A percentile compares a stretch with the other conserved stretches of the same genome.
phyloP scores from a whole-genome alignment of 305 asterid genomes.

The Solanum hybrid region DNA sequence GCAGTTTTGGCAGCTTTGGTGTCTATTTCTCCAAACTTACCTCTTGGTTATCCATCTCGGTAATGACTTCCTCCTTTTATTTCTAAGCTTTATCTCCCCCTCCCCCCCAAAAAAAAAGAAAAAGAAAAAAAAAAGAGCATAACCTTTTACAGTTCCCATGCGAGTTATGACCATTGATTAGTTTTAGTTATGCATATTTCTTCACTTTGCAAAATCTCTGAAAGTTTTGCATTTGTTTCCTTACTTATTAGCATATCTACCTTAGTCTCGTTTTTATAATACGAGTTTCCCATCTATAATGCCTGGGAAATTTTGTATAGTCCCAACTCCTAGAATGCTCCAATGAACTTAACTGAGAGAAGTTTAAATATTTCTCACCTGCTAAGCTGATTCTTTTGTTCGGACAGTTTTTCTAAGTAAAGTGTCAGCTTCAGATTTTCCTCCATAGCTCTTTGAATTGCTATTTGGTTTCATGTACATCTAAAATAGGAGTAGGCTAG shows the following conservation, averaged over 20 bases:
- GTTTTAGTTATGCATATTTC: not conserved
- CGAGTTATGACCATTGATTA: not conserved
- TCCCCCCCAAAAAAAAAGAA: not conserved
- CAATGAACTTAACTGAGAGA: not conserved
- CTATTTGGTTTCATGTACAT: not conserved
- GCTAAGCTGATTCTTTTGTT: not conserved
- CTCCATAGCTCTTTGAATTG: not conserved
- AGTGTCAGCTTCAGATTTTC: not conserved
- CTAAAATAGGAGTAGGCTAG: not conserved
- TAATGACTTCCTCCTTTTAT: conserved; percentile 21
- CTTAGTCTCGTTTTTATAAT: not conserved
- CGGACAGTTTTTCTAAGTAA: not conserved
- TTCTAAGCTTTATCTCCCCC: not conserved
- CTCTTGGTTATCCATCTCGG: conserved; percentile 98
- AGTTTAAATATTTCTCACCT: not conserved
- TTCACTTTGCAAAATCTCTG: not conserved
- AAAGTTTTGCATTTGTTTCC: not conserved
- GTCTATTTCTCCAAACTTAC: conserved; percentile 78
- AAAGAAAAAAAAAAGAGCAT: not conserved
- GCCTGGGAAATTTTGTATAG: not conserved
- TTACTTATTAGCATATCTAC: not conserved
- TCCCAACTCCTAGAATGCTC: not conserved
- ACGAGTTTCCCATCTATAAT: not conserved
- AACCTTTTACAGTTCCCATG: not conserved
- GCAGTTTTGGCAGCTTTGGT: conserved; percentile 88